Base-by-base conservation (phyloP, 345 rosid genomes). In the Citrus unshiu region DNA sequence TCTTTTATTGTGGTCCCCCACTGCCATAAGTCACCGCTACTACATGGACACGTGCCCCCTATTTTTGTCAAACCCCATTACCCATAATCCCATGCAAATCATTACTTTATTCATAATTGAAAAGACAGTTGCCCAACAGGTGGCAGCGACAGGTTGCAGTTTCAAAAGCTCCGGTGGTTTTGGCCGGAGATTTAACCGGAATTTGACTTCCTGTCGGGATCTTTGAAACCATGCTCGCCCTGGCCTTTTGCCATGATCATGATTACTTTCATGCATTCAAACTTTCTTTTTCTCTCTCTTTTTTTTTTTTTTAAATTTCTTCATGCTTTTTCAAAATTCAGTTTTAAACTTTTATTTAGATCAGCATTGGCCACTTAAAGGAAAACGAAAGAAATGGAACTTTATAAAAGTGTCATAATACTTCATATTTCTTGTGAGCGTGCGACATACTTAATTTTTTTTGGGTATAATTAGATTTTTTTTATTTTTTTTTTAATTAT, bases 1-100 rank as follows among this genome's bases (percentile, higher is more conserved):
- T 21, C 65, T 4, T 22, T 30, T 3, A 30, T 54, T 70, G 70
- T 40, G 79, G 84, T 57, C 84, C 84, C 83, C 39, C 18, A 46
- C 3, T 4, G 18, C 3, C 0, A 10, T 5, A 68, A 5, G 68
- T 35, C 58, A 14, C 84, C 79, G 9, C 22, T 78, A 3, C 2
- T 0, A 7, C 6, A n/a, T 0, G 3, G 79, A 77, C 88, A 87
- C 83, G 87, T 83, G 73, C 71, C 40, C 22, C 9, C 8, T 6
- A 21, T 22, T 22, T 57, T 60, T 7, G 75, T 81, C 88, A 83
- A 88, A 73, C 83, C 64, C 68, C 77, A 13, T 70, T 76, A 40
- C 68, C 75, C 75, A 73, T 78, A 75, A 73, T 74, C 78, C 83
- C 86, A 84, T 84, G 88, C 85, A 82, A 81, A 83, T 39, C 68